These are phyloP conservation scores for Rosa persica DNA, from an alignment of 306 rosid species.

Conservation along the genomic window DNA sequence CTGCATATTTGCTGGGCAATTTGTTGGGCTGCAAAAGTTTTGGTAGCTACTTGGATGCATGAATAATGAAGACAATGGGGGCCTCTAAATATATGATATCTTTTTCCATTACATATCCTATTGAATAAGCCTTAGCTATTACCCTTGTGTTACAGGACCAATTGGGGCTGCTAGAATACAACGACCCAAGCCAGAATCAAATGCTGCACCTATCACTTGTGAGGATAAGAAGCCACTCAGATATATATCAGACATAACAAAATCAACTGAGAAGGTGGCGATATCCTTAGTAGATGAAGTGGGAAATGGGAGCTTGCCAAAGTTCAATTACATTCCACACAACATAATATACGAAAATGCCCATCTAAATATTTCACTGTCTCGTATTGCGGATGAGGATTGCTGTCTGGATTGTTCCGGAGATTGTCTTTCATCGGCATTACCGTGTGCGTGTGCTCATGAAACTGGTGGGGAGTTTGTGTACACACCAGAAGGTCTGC, in stretches of 20 bases:
- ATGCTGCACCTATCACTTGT: constrained; percentile 17
- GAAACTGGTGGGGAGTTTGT: constrained; percentile 98
- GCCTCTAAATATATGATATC: not conserved
- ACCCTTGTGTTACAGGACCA: constrained; percentile 14
- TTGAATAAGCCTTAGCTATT: not conserved
- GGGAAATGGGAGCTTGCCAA: constrained; percentile 56
- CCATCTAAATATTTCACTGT: constrained; percentile 68
- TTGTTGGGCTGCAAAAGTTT: not conserved
- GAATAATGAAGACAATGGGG: not conserved
- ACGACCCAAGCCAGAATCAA: constrained; percentile 12
- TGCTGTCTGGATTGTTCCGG: constrained; percentile 75
- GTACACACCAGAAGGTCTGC: constrained; percentile 59
- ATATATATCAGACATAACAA: constrained; percentile 54
- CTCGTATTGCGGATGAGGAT: constrained; percentile 80
- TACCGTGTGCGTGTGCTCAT: constrained; percentile 89
- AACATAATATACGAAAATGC: constrained; percentile 72
- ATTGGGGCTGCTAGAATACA: not conserved
- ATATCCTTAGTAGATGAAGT: constrained; percentile 61
- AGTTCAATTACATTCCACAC: constrained; percentile 68
- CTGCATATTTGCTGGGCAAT: not conserved
- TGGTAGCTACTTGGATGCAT: not conserved
- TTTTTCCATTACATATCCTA: not conserved
- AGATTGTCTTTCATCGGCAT: constrained; percentile 58
- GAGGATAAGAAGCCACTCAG: constrained; percentile 26
- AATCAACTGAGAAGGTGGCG: constrained; percentile 67